phyloP scores from a whole-genome alignment of 2,329 filamentous ascomycete genomes.

The Corynespora cassiicola region DNA sequence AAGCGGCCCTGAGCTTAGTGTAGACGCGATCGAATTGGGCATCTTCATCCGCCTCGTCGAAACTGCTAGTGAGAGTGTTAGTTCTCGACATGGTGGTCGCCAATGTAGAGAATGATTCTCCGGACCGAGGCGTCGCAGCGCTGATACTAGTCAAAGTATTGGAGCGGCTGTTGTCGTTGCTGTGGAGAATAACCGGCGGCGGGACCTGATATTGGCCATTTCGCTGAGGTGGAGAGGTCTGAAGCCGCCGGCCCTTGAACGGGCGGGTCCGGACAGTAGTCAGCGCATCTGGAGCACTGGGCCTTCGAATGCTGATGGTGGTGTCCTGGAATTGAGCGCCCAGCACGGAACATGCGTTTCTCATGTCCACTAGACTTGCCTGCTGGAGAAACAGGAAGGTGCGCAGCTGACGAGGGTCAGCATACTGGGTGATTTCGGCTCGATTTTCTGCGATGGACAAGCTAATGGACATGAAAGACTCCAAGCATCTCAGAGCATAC shows the following conservation, averaged over 20 bases:
- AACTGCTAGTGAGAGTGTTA: conserved; percentile 65
- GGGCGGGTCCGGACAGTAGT: conserved; percentile 38
- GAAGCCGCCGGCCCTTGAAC: conserved; percentile 36
- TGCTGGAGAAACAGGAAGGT: conserved; percentile 66
- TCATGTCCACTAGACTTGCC: conserved; percentile 63
- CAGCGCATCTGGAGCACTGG: conserved; percentile 25
- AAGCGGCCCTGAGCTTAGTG: conserved; percentile 74
- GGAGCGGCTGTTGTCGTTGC: conserved; percentile 58
- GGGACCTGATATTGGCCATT: conserved; percentile 39
- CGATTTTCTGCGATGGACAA: conserved; percentile 45
- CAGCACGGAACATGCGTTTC: conserved; percentile 63
- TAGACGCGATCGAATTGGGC: conserved; percentile 83
- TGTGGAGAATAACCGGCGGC: conserved; percentile 51
- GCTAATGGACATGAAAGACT: conserved; percentile 44
- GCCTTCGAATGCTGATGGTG: conserved; percentile 24
- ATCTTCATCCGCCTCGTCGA: conserved; percentile 74
- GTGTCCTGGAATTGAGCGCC: conserved; percentile 47
- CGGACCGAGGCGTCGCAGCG: conserved; percentile 75
- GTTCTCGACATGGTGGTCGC: conserved; percentile 53
- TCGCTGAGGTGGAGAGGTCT: conserved; percentile 41
- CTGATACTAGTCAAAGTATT: conserved; percentile 59
- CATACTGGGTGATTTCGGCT: conserved; percentile 59
- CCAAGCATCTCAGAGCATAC: conserved; percentile 41
- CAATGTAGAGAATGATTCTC: conserved; percentile 75
- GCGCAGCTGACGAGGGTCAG: conserved; percentile 64